Evolutionary conservation across 768 basidiomycete genomes (phyloP), one percentile per base, ranked within the genome.

Genomic region (Cystofilobasidium bisporidii): DNA sequence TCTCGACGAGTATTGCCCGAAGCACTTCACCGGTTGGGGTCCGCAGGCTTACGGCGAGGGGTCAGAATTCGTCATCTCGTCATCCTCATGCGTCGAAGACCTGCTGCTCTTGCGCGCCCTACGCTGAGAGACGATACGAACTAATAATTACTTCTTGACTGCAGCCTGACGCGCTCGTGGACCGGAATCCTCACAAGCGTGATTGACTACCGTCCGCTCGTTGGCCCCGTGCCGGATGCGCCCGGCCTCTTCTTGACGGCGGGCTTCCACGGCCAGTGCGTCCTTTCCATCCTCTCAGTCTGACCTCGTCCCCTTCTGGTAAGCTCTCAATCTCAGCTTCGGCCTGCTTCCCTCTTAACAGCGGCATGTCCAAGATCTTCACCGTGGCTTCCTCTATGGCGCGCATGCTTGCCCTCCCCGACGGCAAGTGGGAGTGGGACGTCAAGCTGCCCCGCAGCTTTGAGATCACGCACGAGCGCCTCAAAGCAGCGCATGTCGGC

Each of bases 141-240:
- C n/a, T n/a, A n/a, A n/a, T n/a, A n/a, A n/a, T n/a, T n/a, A n/a
- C n/a, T 43, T 22, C 43, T 4, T 4, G 4, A 15, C 17, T 4
- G 14, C 43, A 43, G 43, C 6, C 56, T 61, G 5, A 71, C 56
- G 15, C 60, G 73, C 43, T 48, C 72, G 1, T 75, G 75, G 74
- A 64, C 69, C 0, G 75, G 75, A 18, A 72, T 75, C 38, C 60
- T 71, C 18, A 69, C 71, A 24, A 62, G 53, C 18, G 67, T 72
- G 18, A 70, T 70, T 62, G 73, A 76, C 47, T 67, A 62, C 24
- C 58, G 74, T 12, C 75, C 75, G 8, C 66, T 74, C 45, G 69
- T 76, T 18, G 75, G 75, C 2, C 47, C 61, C 18, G 61, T 75
- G 0, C 74, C 74, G 2, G 70, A 64, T 15, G 50, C 65, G 38